These are phyloP conservation scores for Hypoxylon intermedium DNA, from an alignment of 495 filamentous ascomycete species.

Conservation along the genomic window DNA sequence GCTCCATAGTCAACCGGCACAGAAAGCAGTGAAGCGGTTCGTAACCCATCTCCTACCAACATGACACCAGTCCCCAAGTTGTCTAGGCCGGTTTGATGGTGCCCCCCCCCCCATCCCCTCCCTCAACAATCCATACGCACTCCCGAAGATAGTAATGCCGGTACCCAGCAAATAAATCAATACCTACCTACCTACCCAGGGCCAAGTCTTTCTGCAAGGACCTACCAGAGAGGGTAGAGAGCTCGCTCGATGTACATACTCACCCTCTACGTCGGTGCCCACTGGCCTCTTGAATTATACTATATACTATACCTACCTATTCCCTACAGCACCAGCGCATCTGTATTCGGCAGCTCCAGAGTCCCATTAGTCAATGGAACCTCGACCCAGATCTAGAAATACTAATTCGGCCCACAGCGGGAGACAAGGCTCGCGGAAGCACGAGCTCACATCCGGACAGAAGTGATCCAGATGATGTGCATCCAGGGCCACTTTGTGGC, in stretches of 20 bases:
- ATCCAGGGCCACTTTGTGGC: conserved; percentile 40
- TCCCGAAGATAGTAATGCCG: conserved; percentile 26
- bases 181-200: no score
- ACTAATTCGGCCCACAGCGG: conserved; percentile 40
- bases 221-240: conserved; percentile 28
- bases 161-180: conserved; percentile 22
- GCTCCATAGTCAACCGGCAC: conserved; percentile 21
- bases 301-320: no score
- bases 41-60: conserved; percentile 32
- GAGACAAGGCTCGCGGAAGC: conserved; percentile 44
- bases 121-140: conserved; percentile 23
- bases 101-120: conserved; percentile 4
- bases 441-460: conserved; percentile 38
- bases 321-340: conserved; percentile 23
- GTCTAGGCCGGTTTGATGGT: conserved; percentile 21
- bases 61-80: conserved; percentile 36
- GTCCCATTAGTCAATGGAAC: conserved; percentile 40
- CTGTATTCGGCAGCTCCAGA: conserved; percentile 42
- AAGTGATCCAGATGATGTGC: conserved; percentile 43
- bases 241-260: conserved; percentile 14
- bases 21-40: conserved; percentile 26
- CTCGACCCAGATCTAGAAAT: conserved; percentile 43
- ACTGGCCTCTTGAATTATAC: no score
- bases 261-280: neutral
- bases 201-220: conserved; percentile 30